phyloP scores from a whole-genome alignment of 495 filamentous ascomycete genomes.

The Aspergillus leporis region DNA sequence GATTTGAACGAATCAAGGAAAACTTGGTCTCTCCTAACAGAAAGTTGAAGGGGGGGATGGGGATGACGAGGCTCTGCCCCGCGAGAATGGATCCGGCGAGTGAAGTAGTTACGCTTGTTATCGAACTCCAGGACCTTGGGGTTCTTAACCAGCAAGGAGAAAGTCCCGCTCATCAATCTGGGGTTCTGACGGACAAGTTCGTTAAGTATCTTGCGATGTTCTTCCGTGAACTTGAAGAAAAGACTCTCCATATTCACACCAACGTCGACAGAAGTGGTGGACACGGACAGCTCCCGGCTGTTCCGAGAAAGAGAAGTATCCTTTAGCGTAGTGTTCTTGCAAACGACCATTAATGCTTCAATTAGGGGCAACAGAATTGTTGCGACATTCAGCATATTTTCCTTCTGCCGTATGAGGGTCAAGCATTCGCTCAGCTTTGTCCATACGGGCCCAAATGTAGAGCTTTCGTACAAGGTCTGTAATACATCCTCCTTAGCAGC shows the following conservation, averaged over 20 bases:
- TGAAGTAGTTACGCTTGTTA: conserved; percentile 99
- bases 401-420: conserved; percentile 80
- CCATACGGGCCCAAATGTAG: conserved; percentile 89
- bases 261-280: conserved; percentile 73
- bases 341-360: conserved; percentile 97
- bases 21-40: conserved; percentile 88
- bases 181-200: conserved; percentile 96
- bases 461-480: conserved; percentile 82
- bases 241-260: conserved; percentile 75
- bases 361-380: conserved; percentile 93
- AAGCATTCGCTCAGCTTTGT: conserved; percentile 91
- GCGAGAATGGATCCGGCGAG: conserved; percentile 81
- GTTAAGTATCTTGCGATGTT: conserved; percentile 97
- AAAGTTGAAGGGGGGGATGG: conserved; percentile 80
- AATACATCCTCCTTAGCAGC: conserved; percentile 73
- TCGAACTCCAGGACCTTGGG: conserved; percentile 99
- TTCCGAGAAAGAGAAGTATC: conserved; percentile 58
- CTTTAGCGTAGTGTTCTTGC: conserved; percentile 90
- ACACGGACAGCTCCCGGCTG: conserved; percentile 68
- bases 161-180: conserved; percentile 96
- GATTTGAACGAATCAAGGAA: conserved; percentile 98
- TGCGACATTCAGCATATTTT: conserved; percentile 94
- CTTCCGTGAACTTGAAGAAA: conserved; percentile 98
- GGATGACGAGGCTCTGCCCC: conserved; percentile 61
- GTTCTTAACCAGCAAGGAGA: conserved; percentile 94